These are phyloP conservation scores for Yamadazyma insecticola DNA, from an alignment of 805 yeast species.

Conservation along the genomic window DNA sequence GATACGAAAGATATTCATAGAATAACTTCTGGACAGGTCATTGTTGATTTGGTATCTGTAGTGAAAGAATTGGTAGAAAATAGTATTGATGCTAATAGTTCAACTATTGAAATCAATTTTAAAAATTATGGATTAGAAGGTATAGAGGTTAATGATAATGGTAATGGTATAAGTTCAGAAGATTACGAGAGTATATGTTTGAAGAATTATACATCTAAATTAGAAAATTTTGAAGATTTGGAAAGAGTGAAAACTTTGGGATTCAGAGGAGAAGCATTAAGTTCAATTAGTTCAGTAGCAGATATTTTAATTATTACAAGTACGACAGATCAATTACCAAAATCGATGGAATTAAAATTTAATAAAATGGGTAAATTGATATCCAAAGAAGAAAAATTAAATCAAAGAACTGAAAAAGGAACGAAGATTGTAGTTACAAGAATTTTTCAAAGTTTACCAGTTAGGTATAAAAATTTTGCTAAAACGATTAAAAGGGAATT, in stretches of 20 bases:
- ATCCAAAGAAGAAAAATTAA: constrained; percentile 30
- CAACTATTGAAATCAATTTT: constrained; percentile 62
- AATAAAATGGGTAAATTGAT: constrained; percentile 50
- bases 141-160: constrained; percentile 66
- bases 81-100: constrained; percentile 73
- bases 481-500: constrained; percentile 70
- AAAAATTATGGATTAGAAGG: constrained; percentile 69
- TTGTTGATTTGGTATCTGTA: constrained; percentile 69
- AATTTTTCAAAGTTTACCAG: constrained; percentile 72
- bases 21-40: constrained; percentile 92
- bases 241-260: constrained; percentile 53
- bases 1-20: constrained; percentile 53
- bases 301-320: constrained; percentile 49
- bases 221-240: constrained; percentile 53
- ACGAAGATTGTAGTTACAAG: constrained; percentile 57
- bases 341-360: constrained; percentile 53
- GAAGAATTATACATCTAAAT: constrained; percentile 67
- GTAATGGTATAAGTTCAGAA: constrained; percentile 51
- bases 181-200: constrained; percentile 54
- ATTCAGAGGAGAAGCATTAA: constrained; percentile 78
- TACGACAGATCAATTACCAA: constrained; percentile 43
- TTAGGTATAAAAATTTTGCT: constrained; percentile 67
- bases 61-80: constrained; percentile 87
- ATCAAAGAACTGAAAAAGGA: constrained; percentile 48
- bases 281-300: constrained; percentile 60